Evolutionary conservation across 192 early-diverging fungal species (phyloP).

Genomic region (Backusella tarrabulga): DNA sequence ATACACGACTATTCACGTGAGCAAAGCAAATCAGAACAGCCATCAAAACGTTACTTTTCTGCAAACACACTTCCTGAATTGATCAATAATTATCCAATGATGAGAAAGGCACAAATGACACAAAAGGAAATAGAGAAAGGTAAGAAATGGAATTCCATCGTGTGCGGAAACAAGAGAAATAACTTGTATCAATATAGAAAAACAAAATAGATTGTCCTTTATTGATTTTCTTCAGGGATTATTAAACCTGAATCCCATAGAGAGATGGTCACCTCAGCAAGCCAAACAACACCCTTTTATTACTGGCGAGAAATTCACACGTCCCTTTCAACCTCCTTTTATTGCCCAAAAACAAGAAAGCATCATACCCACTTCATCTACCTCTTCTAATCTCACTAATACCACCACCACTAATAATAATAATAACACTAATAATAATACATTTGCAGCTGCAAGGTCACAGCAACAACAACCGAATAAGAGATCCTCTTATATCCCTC

Average conservation of each 20-base stretch:
- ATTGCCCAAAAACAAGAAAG: slow-evolving; percentile 4
- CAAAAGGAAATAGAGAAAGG: slow-evolving; percentile 74
- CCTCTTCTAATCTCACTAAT: not conserved
- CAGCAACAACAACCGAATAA: not conserved
- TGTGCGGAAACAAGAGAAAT: not conserved
- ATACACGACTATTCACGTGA: slow-evolving; percentile 64
- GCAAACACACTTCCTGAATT: slow-evolving; percentile 87
- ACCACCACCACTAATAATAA: not conserved
- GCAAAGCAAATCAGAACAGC: slow-evolving; percentile 78
- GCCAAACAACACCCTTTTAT: slow-evolving; percentile 95
- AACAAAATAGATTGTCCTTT: slow-evolving; percentile 66
- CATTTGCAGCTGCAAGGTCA: not conserved
- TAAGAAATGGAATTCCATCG: slow-evolving; percentile 15
- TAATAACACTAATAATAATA: not conserved
- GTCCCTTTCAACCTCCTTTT: slow-evolving; percentile 59
- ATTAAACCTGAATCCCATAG: slow-evolving; percentile 86
- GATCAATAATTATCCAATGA: slow-evolving; percentile 80
- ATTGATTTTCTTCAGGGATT: slow-evolving; percentile 94
- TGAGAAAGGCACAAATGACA: slow-evolving; percentile 58
- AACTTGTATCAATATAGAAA: slow-evolving; percentile 45
- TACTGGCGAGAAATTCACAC: slow-evolving; percentile 76
- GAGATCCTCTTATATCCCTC: slow-evolving; percentile 7
- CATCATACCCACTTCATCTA: not conserved
- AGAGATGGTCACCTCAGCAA: slow-evolving; percentile 92
- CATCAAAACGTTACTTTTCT: slow-evolving; percentile 89